Evolutionary conservation across 306 rosid species (phyloP).

Genomic region (Acacia confusa): DNA sequence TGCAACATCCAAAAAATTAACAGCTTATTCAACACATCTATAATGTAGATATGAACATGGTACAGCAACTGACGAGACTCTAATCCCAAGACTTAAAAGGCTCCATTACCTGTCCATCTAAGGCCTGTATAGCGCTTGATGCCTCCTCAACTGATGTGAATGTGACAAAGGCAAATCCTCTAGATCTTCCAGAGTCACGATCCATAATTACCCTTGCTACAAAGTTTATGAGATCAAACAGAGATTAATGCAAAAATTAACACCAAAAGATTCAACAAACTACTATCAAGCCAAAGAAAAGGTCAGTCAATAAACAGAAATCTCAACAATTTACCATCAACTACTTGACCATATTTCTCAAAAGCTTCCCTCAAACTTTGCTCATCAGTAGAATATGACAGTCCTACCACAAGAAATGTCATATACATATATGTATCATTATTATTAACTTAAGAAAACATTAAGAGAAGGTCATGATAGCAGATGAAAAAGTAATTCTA

Average conservation of each 20-base stretch:
- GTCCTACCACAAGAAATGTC: conserved; percentile 46
- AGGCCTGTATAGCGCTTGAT: conserved; percentile 81
- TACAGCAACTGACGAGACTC: not conserved
- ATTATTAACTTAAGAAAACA: not conserved
- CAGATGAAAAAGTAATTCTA: conserved; percentile 7
- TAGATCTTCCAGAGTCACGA: conserved; percentile 82
- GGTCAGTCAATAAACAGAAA: not conserved
- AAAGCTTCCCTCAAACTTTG: conserved; percentile 68
- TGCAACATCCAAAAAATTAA: conserved; percentile 1
- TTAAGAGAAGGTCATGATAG: not conserved
- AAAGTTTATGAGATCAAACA: conserved; percentile 21
- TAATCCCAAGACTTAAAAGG: not conserved
- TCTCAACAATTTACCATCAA: conserved; percentile 59
- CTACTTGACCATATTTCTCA: conserved; percentile 69
- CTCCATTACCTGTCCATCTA: conserved; percentile 77
- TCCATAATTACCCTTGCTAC: conserved; percentile 76
- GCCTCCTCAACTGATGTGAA: conserved; percentile 73
- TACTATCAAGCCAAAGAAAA: not conserved
- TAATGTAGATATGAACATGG: conserved; percentile 8
- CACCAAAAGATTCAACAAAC: not conserved
- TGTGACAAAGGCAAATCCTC: conserved; percentile 89
- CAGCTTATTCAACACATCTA: not conserved
- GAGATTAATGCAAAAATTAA: not conserved
- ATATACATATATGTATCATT: not conserved
- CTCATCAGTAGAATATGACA: conserved; percentile 72